Conservation (phyloP, 208 protist species). For the Trypanosoma lewisi region DNA sequence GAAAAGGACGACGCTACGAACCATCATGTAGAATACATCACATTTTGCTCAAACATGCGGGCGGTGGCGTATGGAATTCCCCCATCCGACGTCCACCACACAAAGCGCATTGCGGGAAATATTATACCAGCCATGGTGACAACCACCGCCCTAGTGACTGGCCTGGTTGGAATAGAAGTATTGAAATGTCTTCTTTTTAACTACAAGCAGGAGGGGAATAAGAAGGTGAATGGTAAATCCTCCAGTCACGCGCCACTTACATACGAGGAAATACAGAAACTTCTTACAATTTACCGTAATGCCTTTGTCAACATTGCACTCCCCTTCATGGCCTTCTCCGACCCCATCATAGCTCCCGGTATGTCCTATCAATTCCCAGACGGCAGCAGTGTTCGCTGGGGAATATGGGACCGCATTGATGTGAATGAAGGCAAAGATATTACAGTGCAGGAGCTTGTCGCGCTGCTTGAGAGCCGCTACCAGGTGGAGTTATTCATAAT, state of each 20-base stretch:
- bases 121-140: conserved; percentile 99
- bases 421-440: conserved; percentile 92
- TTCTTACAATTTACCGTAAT: conserved; percentile 89
- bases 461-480: conserved; percentile 84
- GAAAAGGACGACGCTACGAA: conserved; percentile 95
- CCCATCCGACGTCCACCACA: conserved; percentile 63
- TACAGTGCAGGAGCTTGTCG: conserved; percentile 91
- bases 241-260: conserved; percentile 21
- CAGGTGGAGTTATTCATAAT: conserved; percentile 94
- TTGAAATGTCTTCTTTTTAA: conserved; percentile 93
- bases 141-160: conserved; percentile 98
- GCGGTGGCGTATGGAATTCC: conserved; percentile 93
- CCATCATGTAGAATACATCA: conserved; percentile 94
- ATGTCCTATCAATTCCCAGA: conserved; percentile 49
- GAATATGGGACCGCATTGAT: conserved; percentile 97
- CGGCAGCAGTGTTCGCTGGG: conserved; percentile 71
- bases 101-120: conserved; percentile 94
- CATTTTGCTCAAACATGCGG: conserved; percentile 89
- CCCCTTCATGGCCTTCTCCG: conserved; percentile 95
- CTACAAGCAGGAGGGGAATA: conserved; percentile 31
- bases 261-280: conserved; percentile 34
- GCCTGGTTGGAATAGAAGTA: conserved; percentile 97
- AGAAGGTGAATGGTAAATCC: too few species aligned
- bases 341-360: conserved; percentile 86
- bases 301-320: conserved; percentile 98